Conservation (phyloP, 1,139 yeast species). For the Yarrowia galli region DNA sequence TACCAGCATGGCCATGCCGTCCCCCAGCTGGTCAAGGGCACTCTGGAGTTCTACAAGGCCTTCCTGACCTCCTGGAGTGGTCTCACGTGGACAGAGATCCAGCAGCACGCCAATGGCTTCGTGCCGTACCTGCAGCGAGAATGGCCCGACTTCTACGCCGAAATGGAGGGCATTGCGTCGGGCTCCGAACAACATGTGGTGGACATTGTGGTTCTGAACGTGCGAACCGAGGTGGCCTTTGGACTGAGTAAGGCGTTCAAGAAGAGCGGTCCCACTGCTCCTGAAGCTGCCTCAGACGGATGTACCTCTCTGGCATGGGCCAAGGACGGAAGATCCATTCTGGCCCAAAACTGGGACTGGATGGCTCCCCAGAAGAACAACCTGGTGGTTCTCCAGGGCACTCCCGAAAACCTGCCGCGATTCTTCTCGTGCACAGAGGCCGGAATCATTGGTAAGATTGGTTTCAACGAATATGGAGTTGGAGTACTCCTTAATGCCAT, state of each 20-base stretch:
- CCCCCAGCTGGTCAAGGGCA: slow-evolving; percentile 44
- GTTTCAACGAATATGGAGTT: slow-evolving; percentile 50
- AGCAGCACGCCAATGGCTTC: slow-evolving; percentile 43
- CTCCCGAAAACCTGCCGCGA: slow-evolving; percentile 45
- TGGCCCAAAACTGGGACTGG: slow-evolving; percentile 53
- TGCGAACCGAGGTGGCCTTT: slow-evolving; percentile 51
- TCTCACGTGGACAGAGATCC: slow-evolving; percentile 45
- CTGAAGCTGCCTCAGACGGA: slow-evolving; percentile 47
- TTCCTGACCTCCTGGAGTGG: slow-evolving; percentile 44
- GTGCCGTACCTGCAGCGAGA: slow-evolving; percentile 44
- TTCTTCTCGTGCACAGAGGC: slow-evolving; percentile 50
- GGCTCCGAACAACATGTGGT: slow-evolving; percentile 48
- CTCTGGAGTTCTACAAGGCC: slow-evolving; percentile 44
- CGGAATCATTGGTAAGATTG: slow-evolving; percentile 52
- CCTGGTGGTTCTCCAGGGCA: slow-evolving; percentile 47
- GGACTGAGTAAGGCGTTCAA: slow-evolving; percentile 42
- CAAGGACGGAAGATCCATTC: slow-evolving; percentile 42
- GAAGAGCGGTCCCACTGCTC: background rate
- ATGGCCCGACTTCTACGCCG: slow-evolving; percentile 49
- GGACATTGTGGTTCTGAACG: slow-evolving; percentile 51
- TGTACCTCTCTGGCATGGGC: slow-evolving; percentile 50
- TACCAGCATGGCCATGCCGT: slow-evolving; percentile 46
- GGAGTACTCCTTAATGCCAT: slow-evolving; percentile 51
- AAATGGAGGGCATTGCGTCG: slow-evolving; percentile 50
- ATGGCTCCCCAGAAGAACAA: slow-evolving; percentile 45